Evolutionary conservation across 176 grass and related monocot genomes (phyloP), one percentile per base, ranked within the genome.

Genomic region (Canna indica): DNA sequence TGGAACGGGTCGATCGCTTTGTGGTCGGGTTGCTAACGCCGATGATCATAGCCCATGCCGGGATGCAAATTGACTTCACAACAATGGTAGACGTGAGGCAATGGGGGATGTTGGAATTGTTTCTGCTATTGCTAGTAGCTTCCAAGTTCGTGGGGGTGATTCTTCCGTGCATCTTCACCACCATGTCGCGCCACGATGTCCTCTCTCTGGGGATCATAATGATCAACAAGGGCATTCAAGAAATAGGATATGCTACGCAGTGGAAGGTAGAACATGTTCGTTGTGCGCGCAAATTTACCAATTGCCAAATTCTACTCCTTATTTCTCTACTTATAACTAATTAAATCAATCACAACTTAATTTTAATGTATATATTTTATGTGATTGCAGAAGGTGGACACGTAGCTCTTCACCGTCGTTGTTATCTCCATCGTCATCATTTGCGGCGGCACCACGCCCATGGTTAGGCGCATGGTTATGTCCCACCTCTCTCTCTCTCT

Each of bases 171-270:
- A 27, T 92, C 11, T 92, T 36, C 80, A 72, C 81, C 28, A 81
- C 74, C 57, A 91, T 92, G 47, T 86, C 93, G 0, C 28, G 79
- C 52, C 73, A 52, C 44, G 93, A 97, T 31, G 79, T 84, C 16
- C 35, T 97, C 39, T 84, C 88, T 0, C 86, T 90, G 25, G 84
- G 86, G 74, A 59, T 92, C 68, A 79, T 97, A 66, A 97, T 97
- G 93, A 85, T 67, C 68, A 76, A 61, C 81, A 97, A 92, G 77
- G 93, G 93, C 17, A 85, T 97, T 50, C 72, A 92, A 17, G 93
- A 97, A 77, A 64, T 90, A 74, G 85, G 87, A 68, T 85, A 84
- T 41, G 91, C 85, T 80, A 79, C 65, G 25, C 79, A 79, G 78
- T 97, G 90, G 88, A 62, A 83, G 36, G 75, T n/a, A 72, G 38